These are phyloP conservation scores for Omphalotus guepiniiformis DNA, from an alignment of 768 basidiomycete genomes.

Conservation along the genomic window DNA sequence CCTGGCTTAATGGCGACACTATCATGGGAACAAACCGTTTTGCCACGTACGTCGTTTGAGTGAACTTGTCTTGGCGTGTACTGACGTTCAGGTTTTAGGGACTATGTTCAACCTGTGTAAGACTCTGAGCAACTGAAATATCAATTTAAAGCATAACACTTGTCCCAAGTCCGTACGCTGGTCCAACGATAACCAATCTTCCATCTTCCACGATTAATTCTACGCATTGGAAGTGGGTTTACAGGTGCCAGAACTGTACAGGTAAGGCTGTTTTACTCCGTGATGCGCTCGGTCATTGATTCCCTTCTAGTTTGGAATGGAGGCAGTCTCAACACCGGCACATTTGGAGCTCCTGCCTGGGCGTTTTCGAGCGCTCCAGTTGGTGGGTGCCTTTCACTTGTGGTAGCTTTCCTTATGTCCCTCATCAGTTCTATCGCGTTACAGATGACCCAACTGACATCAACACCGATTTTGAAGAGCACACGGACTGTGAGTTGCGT, in stretches of 20 bases:
- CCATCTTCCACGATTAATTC: constrained; percentile 48
- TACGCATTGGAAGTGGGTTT: constrained; percentile 68
- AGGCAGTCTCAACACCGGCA: constrained; percentile 30
- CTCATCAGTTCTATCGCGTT: neutral
- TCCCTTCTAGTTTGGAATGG: constrained; percentile 34
- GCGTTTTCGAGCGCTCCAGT: constrained; percentile 20
- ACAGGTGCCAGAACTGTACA: constrained; percentile 63
- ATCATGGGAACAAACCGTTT: constrained; percentile 48
- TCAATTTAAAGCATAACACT: neutral
- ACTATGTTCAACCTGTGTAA: constrained; percentile 49
- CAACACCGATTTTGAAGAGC: constrained; percentile 47
- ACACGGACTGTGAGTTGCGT: constrained; percentile 49
- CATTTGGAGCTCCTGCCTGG: constrained; percentile 48
- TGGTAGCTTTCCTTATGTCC: neutral
- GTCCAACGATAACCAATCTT: constrained; percentile 50
- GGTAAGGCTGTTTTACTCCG: constrained; percentile 29
- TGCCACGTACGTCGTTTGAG: constrained; percentile 40
- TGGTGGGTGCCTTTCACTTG: neutral
- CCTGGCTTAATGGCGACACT: constrained; percentile 52
- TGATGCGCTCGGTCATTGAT: neutral
- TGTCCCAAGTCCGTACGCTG: constrained; percentile 34
- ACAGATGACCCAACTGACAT: constrained; percentile 44
- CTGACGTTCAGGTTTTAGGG: constrained; percentile 24
- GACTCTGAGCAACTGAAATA: constrained; percentile 9
- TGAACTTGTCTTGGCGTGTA: neutral